phyloP scores from a whole-genome alignment of 768 basidiomycete genomes.

The Tricholoma matsutake region DNA sequence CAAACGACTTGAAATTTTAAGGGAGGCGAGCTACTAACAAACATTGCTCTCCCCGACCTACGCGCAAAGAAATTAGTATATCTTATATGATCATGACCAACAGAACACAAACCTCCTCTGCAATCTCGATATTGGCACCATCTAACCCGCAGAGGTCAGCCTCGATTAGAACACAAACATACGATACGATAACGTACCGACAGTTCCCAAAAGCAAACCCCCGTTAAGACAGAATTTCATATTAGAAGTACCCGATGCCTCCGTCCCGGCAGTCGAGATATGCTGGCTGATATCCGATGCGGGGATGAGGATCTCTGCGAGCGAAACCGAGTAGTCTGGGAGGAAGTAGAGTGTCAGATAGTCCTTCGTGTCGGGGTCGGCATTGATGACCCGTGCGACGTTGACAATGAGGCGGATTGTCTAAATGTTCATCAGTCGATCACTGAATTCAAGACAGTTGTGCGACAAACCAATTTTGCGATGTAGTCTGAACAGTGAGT shows the following conservation, averaged over 20 bases:
- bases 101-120: slow-evolving; percentile 59
- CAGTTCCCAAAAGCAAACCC: slow-evolving; percentile 83
- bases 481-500: slow-evolving; percentile 61
- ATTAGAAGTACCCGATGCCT: slow-evolving; percentile 79
- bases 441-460: neutral
- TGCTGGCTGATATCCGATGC: slow-evolving; percentile 94
- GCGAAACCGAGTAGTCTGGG: slow-evolving; percentile 89
- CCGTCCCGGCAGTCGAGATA: slow-evolving; percentile 96
- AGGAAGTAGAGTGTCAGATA: slow-evolving; percentile 91
- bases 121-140: slow-evolving; percentile 96
- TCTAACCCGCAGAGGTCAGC: slow-evolving; percentile 38
- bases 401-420: slow-evolving; percentile 94
- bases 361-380: slow-evolving; percentile 84
- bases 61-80: neutral
- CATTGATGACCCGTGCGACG: slow-evolving; percentile 76
- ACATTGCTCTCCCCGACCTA: slow-evolving; percentile 85
- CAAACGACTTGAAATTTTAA: neutral
- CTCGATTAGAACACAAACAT: neutral
- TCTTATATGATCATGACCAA: neutral
- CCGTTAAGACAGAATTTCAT: slow-evolving; percentile 93
- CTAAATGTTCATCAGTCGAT: slow-evolving; percentile 28
- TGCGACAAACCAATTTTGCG: slow-evolving; percentile 68
- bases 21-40: slow-evolving; percentile 50
- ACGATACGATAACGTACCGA: slow-evolving; percentile 38
- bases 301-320: slow-evolving; percentile 84